Evolutionary conservation across 352 stramenopile genomes (phyloP), one percentile per base, ranked within the genome.

Genomic region (Pythium folliculosum): DNA sequence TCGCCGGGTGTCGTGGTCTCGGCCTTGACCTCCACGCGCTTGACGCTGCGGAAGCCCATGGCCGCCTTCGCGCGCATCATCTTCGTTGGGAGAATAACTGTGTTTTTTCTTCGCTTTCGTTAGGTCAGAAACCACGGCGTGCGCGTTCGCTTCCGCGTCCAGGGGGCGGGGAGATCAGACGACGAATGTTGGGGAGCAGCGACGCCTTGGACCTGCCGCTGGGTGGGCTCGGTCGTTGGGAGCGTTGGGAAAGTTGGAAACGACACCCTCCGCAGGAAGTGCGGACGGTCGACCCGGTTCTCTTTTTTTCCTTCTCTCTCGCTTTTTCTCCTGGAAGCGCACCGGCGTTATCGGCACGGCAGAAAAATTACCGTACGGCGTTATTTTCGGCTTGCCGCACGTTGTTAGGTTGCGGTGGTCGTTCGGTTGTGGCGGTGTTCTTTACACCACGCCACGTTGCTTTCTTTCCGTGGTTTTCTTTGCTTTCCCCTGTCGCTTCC

Each of bases 1-100:
- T 95, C 86, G 30, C 84, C 84, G 17, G 86, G 86, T 27, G 84
- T 92, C 60, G 84, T 95, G 17, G 86, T 95, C 75, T 95, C 86
- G 16, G 86, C 86, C 72, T 95, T 95, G n/a, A 95, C 80, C 54
- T 95, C 84, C 27, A 95, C 86, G 67, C 81, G 80, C 48, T 80
- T 80, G 61, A 92, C 82, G 65, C 77, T 91, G 67, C 88, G 89
- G 69, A 94, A 92, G 27, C 85, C 83, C 78, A 93, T 91, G 74
- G 66, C 66, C 19, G 88, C 73, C 77, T 91, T 93, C n/a, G 75
- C 80, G 30, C 82, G 81, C 53, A 89, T 58, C 84, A 93, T 92
- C 16, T 32, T 56, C 54, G 7, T 51, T 27, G 47, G 30, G 23
- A 27, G 27, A 56, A 21, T 3, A 38, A 23, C 9, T 40, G 16